phyloP scores from a whole-genome alignment of 1,284 basidiomycete species.

The Golubevia pallescens region DNA sequence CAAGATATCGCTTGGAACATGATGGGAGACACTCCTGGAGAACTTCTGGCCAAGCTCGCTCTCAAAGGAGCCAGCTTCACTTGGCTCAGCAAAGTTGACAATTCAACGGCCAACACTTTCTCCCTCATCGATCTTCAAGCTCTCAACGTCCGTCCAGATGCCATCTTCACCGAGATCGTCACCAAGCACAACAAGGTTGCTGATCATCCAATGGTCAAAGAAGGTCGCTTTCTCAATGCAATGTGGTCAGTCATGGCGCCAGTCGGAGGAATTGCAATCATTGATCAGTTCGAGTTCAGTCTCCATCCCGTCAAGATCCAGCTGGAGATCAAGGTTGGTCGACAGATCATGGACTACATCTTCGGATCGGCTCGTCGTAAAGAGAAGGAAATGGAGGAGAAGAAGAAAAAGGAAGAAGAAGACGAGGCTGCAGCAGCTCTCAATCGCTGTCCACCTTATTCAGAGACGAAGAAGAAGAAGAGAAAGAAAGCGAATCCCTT shows the following conservation, averaged over 20 bases:
- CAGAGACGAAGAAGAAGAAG: constrained; percentile 3
- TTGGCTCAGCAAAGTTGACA: constrained; percentile 86
- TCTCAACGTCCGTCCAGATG: constrained; percentile 84
- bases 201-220: constrained; percentile 44
- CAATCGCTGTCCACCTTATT: neutral
- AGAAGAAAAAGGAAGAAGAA: constrained; percentile 4
- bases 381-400: constrained; percentile 32
- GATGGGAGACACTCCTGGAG: constrained; percentile 74
- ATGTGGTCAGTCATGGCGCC: constrained; percentile 67
- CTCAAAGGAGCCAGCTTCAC: constrained; percentile 80
- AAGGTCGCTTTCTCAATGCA: constrained; percentile 44
- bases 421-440: neutral
- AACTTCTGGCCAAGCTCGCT: constrained; percentile 84
- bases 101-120: constrained; percentile 81
- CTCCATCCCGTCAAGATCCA: constrained; percentile 78
- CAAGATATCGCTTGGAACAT: constrained; percentile 92
- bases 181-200: constrained; percentile 10
- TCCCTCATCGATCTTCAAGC: constrained; percentile 78
- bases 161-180: constrained; percentile 67
- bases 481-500: constrained; percentile 1
- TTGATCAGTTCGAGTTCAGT: constrained; percentile 80
- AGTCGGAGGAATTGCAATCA: constrained; percentile 90
- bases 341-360: constrained; percentile 85
- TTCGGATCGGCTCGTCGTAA: constrained; percentile 67
- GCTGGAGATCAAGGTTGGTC: constrained; percentile 81